A percentile compares a stretch with the other conserved stretches of the same genome.
These are phyloP conservation scores for Oryza longistaminata DNA, from an alignment of 176 grass and related monocot species.

Conservation along the genomic window DNA sequence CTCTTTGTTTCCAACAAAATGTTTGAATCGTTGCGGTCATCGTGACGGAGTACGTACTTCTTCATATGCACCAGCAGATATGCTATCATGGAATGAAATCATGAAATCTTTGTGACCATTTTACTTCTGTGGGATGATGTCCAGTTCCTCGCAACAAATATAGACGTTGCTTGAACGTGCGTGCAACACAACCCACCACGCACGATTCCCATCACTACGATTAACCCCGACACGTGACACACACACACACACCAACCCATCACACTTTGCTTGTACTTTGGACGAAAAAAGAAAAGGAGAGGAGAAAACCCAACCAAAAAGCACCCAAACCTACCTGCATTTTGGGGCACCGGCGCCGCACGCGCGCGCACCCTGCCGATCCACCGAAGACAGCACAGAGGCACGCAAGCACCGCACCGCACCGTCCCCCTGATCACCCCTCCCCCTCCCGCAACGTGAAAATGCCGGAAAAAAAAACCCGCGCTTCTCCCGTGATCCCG, in stretches of 20 bases:
- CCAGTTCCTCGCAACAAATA: neutral
- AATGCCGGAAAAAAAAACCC: too few species aligned
- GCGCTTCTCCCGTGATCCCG: too few species aligned
- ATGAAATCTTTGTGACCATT: too few species aligned
- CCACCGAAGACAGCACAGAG: too few species aligned
- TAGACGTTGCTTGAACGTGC: neutral
- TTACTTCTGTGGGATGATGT: neutral
- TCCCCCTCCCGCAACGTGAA: too few species aligned
- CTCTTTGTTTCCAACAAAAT: neutral
- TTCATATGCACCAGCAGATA: neutral
- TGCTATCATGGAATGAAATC: neutral
- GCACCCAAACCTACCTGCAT: neutral
- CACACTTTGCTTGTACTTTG: neutral
- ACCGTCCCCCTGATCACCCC: too few species aligned
- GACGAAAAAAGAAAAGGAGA: too few species aligned
- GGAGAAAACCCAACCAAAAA: neutral
- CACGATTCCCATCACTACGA: neutral
- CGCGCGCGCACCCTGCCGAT: too few species aligned
- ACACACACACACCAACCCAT: neutral
- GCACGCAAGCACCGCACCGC: too few species aligned
- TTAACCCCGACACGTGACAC: neutral
- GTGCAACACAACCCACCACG: neutral
- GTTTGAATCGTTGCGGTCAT: neutral
- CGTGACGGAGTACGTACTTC: neutral
- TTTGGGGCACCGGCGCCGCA: too few species aligned